Conservation (phyloP, 2,329 filamentous ascomycete genomes). For the Cadophora sp. region DNA sequence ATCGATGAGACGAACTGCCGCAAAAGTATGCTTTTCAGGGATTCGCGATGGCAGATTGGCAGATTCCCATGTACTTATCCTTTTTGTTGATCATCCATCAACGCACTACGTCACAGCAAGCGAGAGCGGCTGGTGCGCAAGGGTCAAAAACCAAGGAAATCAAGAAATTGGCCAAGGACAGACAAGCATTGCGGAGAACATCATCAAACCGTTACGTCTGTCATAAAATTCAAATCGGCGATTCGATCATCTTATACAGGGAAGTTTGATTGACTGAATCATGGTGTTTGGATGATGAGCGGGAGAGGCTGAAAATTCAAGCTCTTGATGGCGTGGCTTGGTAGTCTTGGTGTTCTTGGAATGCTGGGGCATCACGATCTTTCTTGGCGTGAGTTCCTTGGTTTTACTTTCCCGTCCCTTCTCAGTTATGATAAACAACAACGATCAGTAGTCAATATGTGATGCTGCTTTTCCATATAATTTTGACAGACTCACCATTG, state of each 20-base stretch:
- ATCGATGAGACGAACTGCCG: no score
- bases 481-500: no score
- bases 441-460: no score
- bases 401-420: no score
- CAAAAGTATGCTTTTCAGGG: no score
- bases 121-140: neutral
- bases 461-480: no score
- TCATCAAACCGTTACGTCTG: conserved; percentile 3
- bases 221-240: neutral
- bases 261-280: neutral
- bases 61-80: conserved; percentile 1
- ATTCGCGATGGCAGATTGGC: neutral
- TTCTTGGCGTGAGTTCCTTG: neutral
- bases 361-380: neutral
- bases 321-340: conserved; percentile 1
- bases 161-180: conserved; percentile 8
- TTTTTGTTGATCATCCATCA: conserved; percentile 4
- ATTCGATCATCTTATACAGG: neutral
- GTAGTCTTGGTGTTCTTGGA: neutral
- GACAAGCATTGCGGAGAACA: neutral
- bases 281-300: neutral
- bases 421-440: no score
- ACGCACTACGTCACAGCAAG: conserved; percentile 16
- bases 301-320: conserved; percentile 2
- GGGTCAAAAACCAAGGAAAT: conserved; percentile 9